These are phyloP conservation scores for Pseudocercospora fijiensis DNA, from an alignment of 2,329 filamentous ascomycete genomes.

Conservation along the genomic window DNA sequence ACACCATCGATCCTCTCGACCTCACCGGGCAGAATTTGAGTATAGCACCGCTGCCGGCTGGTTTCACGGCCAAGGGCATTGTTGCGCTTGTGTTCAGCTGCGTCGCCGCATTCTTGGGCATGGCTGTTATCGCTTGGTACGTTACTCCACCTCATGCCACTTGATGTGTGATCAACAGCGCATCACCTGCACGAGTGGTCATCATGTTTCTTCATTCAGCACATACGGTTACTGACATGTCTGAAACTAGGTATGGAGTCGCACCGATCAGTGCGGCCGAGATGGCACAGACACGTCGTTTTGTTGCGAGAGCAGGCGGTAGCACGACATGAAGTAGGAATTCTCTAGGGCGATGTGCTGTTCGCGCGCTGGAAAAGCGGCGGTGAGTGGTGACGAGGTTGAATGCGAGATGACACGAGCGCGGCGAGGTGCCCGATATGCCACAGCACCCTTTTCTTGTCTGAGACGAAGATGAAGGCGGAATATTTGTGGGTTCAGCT, in stretches of 20 bases:
- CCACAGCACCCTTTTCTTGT: not conserved
- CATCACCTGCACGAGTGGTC: slow-evolving; percentile 4
- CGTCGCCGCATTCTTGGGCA: slow-evolving; percentile 66
- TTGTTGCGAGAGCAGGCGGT: slow-evolving; percentile 27
- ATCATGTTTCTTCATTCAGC: slow-evolving; percentile 1
- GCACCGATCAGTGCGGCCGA: slow-evolving; percentile 33
- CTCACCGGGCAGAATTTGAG: slow-evolving; percentile 60
- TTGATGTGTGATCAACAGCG: slow-evolving; percentile 10
- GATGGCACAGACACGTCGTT: slow-evolving; percentile 29
- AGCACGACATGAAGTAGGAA: slow-evolving; percentile 12
- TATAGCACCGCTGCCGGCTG: slow-evolving; percentile 59
- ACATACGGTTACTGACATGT: slow-evolving; percentile 17
- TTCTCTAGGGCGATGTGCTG: slow-evolving; percentile 3
- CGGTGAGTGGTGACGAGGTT: slow-evolving; percentile 7
- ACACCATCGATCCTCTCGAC: slow-evolving; percentile 63
- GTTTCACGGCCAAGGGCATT: slow-evolving; percentile 70
- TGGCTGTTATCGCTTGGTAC: slow-evolving; percentile 67
- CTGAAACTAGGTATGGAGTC: slow-evolving; percentile 37
- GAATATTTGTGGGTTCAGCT: not conserved
- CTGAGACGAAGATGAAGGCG: not conserved
- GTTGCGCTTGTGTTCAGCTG: slow-evolving; percentile 73
- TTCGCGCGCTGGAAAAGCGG: not conserved
- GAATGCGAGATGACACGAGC: slow-evolving; percentile 4
- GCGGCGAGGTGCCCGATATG: not conserved
- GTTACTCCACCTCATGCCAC: slow-evolving; percentile 34